Percentiles rank a stretch among this genome's conserved stretches.
phyloP scores from a whole-genome alignment of 371 early-diverging fungal genomes.

The Mucor lusitanicus region DNA sequence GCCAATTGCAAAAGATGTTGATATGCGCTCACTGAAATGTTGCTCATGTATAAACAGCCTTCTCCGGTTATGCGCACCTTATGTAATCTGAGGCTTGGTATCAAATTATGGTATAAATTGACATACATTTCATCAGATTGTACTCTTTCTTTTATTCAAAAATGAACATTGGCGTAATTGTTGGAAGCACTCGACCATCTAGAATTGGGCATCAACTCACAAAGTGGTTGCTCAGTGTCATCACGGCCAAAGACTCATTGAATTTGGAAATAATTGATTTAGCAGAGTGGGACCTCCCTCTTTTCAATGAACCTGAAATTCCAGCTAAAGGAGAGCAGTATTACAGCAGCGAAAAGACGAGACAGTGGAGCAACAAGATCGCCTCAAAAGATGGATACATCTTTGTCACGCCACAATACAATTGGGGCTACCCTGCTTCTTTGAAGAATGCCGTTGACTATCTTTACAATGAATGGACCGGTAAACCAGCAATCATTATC shows the following conservation, averaged over 20 bases:
- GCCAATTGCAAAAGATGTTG: no score
- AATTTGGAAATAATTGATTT: slow-evolving; percentile 9
- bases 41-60: not conserved
- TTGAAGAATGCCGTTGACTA: slow-evolving; percentile 16
- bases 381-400: slow-evolving; percentile 12
- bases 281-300: slow-evolving; percentile 1
- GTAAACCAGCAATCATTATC: slow-evolving; percentile 9
- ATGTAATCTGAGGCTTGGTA: not conserved
- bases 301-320: slow-evolving; percentile 11
- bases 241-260: not conserved
- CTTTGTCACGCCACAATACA: slow-evolving; percentile 14
- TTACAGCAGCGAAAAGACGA: slow-evolving; percentile 11
- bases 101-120: not conserved
- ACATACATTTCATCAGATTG: not conserved
- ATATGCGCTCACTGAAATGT: not conserved
- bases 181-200: slow-evolving; percentile 6
- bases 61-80: not conserved
- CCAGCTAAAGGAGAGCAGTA: slow-evolving; percentile 9
- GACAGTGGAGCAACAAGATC: slow-evolving; percentile 11
- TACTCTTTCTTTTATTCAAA: not conserved
- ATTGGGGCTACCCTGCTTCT: slow-evolving; percentile 11
- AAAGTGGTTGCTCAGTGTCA: not conserved
- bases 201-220: slow-evolving; percentile 2
- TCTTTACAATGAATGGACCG: slow-evolving; percentile 9
- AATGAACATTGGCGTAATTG: slow-evolving; percentile 9